Percentiles rank a stretch among this genome's conserved stretches.
phyloP scores from a whole-genome alignment of 257 asterid genomes.

The Thymus quinquecostatus region DNA sequence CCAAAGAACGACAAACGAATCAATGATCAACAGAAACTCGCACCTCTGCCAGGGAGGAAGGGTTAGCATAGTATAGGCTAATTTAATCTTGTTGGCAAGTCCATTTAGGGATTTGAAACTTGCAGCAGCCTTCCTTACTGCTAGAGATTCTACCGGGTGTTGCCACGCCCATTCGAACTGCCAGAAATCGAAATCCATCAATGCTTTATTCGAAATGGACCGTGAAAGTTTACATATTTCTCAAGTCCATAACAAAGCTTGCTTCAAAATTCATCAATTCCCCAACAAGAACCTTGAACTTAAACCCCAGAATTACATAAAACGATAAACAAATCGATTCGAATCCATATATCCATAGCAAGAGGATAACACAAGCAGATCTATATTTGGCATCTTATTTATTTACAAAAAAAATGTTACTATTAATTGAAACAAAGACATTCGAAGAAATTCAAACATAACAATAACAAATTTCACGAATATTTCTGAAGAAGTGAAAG shows the following conservation, averaged over 20 bases:
- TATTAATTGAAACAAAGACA: not conserved
- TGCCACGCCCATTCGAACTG: constrained; percentile 99
- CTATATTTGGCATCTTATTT: not conserved
- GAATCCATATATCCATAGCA: not conserved
- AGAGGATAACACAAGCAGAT: not conserved
- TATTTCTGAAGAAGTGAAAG: not conserved
- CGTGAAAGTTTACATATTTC: too few relatives aligned
- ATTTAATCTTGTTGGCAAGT: constrained; percentile 79
- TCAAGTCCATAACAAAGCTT: too few relatives aligned
- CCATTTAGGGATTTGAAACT: constrained; percentile 79
- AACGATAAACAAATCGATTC: not conserved
- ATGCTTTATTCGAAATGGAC: not conserved
- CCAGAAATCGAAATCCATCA: constrained; percentile 21
- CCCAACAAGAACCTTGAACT: not conserved
- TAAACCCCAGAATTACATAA: not conserved
- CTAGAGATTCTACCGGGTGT: constrained; percentile 84
- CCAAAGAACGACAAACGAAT: not conserved
- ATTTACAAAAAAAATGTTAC: not conserved
- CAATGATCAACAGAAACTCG: not conserved
- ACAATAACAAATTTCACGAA: not conserved
- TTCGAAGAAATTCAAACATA: not conserved
- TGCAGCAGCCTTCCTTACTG: constrained; percentile 73
- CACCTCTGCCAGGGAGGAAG: constrained; percentile 93
- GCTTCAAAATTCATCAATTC: not conserved
- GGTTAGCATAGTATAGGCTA: constrained; percentile 82